phyloP scores from a whole-genome alignment of 352 stramenopile genomes.

The Pythium brassicae region DNA sequence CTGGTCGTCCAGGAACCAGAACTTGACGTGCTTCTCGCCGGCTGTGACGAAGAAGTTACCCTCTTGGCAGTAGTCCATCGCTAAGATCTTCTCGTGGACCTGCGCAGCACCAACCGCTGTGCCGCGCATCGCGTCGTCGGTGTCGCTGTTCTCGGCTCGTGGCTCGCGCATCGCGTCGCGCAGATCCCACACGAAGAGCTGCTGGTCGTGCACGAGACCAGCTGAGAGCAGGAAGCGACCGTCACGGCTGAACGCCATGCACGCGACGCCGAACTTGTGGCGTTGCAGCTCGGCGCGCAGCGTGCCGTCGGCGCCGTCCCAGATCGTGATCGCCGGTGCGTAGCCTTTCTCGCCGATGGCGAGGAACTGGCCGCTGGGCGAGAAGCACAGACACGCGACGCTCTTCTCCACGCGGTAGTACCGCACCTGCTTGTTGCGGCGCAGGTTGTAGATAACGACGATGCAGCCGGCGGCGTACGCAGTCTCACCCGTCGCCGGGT shows the following conservation, averaged over 20 bases:
- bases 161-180: not conserved
- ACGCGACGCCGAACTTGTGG: slow-evolving; percentile 81
- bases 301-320: slow-evolving; percentile 69
- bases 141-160: not conserved
- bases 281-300: slow-evolving; percentile 79
- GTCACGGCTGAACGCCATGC: slow-evolving; percentile 74
- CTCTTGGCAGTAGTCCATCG: slow-evolving; percentile 60
- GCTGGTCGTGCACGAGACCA: slow-evolving; percentile 80
- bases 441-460: slow-evolving; percentile 88
- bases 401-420: slow-evolving; percentile 87
- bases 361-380: slow-evolving; percentile 74
- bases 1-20: slow-evolving; percentile 63
- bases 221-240: slow-evolving; percentile 56
- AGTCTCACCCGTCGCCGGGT: slow-evolving; percentile 73
- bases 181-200: slow-evolving; percentile 75
- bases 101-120: slow-evolving; percentile 40
- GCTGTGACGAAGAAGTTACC: slow-evolving; percentile 82
- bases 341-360: slow-evolving; percentile 88
- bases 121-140: slow-evolving; percentile 19
- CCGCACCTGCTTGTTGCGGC: slow-evolving; percentile 80
- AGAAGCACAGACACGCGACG: slow-evolving; percentile 82
- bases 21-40: slow-evolving; percentile 80
- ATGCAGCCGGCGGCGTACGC: slow-evolving; percentile 85
- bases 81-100: slow-evolving; percentile 68
- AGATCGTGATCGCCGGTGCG: slow-evolving; percentile 81